Conservation (phyloP, 2,329 filamentous ascomycete genomes). For the Alternaria triticina region DNA sequence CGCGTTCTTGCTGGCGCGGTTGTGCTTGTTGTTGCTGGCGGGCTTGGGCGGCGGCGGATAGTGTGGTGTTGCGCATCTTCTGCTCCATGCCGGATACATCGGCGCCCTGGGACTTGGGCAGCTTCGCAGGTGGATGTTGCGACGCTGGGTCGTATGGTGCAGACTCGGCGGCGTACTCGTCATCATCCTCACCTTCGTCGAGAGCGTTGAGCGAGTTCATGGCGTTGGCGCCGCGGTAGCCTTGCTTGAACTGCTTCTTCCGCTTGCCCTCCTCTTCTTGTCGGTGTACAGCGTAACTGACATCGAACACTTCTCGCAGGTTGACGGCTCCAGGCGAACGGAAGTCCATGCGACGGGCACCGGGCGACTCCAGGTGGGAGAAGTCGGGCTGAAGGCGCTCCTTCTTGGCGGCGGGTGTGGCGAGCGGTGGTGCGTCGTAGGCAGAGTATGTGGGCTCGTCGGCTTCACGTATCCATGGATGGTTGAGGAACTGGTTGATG, state of each 20-base stretch:
- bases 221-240: constrained; percentile 67
- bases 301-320: constrained; percentile 94
- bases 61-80: constrained; percentile 82
- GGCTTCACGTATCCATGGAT: constrained; percentile 86
- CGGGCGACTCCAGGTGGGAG: constrained; percentile 64
- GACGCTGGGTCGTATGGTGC: constrained; percentile 58
- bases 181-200: constrained; percentile 68
- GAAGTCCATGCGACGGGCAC: constrained; percentile 83
- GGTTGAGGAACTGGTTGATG: constrained; percentile 89
- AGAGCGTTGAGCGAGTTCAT: constrained; percentile 71
- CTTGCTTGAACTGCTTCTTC: constrained; percentile 80
- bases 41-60: constrained; percentile 70
- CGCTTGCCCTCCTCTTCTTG: constrained; percentile 96
- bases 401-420: constrained; percentile 69
- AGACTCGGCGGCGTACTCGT: constrained; percentile 71
- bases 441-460: constrained; percentile 72
- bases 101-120: constrained; percentile 68
- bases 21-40: constrained; percentile 55
- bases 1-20: constrained; percentile 60
- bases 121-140: constrained; percentile 64
- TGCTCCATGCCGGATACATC: constrained; percentile 80
- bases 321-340: constrained; percentile 94
- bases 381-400: constrained; percentile 60
- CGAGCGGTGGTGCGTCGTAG: constrained; percentile 73
- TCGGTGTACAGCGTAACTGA: constrained; percentile 95